phyloP scores from a whole-genome alignment of 345 rosid genomes.

The Melaleuca quinquenervia region DNA sequence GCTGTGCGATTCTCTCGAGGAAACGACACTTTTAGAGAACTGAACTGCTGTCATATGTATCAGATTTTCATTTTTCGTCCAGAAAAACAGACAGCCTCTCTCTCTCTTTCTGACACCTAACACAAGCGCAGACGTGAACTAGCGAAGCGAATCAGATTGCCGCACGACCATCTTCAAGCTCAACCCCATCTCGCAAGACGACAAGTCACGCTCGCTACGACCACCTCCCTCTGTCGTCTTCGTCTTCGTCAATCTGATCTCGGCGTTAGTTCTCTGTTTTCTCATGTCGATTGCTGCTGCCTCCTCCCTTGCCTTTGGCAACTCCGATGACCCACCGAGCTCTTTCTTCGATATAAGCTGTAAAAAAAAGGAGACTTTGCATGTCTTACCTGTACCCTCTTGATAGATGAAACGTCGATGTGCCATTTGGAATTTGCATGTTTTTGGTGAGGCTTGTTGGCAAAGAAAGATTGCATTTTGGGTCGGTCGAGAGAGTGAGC shows the following conservation, averaged over 20 bases:
- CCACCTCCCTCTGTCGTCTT: neutral
- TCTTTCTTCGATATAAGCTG: neutral
- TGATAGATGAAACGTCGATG: neutral
- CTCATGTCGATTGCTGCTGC: conserved; percentile 72
- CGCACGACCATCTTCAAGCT: neutral
- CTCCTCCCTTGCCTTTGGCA: conserved; percentile 56
- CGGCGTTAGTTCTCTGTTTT: neutral
- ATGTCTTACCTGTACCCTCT: neutral
- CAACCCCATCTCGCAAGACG: neutral
- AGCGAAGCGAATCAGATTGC: neutral
- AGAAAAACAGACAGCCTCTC: neutral
- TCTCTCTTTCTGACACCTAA: neutral
- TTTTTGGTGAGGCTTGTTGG: neutral
- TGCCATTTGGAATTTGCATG: neutral
- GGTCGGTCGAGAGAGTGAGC: neutral
- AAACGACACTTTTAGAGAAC: neutral
- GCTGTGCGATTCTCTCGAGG: neutral
- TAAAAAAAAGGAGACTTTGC: neutral
- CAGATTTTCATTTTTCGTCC: neutral
- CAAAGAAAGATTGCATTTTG: neutral
- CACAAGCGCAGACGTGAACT: neutral
- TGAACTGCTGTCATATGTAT: neutral
- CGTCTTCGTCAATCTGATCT: neutral
- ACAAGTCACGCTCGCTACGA: neutral
- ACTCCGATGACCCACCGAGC: neutral